phyloP scores from a whole-genome alignment of 2,329 filamentous ascomycete species.

The Capronia epimyces region DNA sequence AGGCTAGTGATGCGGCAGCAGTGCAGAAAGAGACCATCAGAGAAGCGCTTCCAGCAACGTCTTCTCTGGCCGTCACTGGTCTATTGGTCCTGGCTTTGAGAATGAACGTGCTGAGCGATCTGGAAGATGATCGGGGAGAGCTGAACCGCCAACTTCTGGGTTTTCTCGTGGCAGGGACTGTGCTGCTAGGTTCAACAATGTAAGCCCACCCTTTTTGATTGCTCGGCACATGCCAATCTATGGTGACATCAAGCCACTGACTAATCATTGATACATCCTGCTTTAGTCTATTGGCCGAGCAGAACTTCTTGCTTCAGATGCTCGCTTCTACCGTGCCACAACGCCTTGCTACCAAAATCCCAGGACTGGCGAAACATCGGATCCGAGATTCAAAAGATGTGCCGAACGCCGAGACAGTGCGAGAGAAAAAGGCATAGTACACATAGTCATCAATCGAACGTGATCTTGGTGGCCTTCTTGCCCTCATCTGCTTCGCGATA shows the following conservation, averaged over 20 bases:
- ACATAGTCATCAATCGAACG: constrained; percentile 59
- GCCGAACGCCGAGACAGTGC: not conserved
- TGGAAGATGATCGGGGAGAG: not conserved
- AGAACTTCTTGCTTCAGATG: constrained; percentile 20
- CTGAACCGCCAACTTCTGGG: constrained; percentile 10
- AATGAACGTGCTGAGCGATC: not conserved
- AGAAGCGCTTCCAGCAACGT: constrained; percentile 3
- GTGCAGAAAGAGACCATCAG: not conserved
- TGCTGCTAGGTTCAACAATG: constrained; percentile 20
- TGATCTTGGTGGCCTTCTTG: constrained; percentile 85
- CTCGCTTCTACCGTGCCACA: constrained; percentile 21
- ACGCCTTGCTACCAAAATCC: constrained; percentile 23
- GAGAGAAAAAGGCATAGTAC: not conserved
- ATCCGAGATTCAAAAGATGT: not conserved
- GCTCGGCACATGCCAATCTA: constrained; percentile 1
- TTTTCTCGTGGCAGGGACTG: constrained; percentile 4
- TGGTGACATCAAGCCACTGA: not conserved
- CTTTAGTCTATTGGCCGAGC: constrained; percentile 21
- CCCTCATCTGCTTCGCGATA: constrained; percentile 83
- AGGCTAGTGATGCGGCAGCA: not conserved
- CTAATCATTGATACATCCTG: not conserved
- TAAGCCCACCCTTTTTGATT: constrained; percentile 9
- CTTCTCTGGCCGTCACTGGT: constrained; percentile 5
- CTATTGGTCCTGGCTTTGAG: constrained; percentile 6
- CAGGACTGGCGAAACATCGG: constrained; percentile 4